These are phyloP conservation scores for Seiridium cupressi DNA, from an alignment of 2,329 filamentous ascomycete genomes.

Conservation along the genomic window DNA sequence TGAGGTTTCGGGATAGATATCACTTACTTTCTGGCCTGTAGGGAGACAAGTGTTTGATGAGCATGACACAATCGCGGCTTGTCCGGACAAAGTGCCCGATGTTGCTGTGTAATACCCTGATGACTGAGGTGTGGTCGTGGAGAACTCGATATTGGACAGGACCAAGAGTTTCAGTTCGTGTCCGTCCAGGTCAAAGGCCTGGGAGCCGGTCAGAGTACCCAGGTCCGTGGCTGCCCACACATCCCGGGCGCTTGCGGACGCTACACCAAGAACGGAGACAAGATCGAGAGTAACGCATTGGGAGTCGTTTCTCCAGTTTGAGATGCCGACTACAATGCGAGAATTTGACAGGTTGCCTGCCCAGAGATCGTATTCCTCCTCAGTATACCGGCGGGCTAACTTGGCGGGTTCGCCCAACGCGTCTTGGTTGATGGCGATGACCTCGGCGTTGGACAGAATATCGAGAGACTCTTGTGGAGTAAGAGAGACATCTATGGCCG, in stretches of 20 bases:
- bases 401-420: conserved; percentile 47
- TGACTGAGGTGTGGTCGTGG: conserved; percentile 12
- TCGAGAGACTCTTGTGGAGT: conserved; percentile 38
- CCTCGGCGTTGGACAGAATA: conserved; percentile 48
- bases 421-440: conserved; percentile 59
- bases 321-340: conserved; percentile 41
- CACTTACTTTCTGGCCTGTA: conserved; percentile 38
- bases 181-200: conserved; percentile 29
- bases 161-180: conserved; percentile 40
- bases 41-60: conserved; percentile 38
- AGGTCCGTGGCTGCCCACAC: conserved; percentile 37
- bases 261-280: conserved; percentile 35
- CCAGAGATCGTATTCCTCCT: conserved; percentile 51
- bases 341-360: conserved; percentile 42
- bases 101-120: conserved; percentile 39
- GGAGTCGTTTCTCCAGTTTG: conserved; percentile 47
- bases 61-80: conserved; percentile 33
- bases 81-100: conserved; percentile 33
- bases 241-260: conserved; percentile 35
- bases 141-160: conserved; percentile 29
- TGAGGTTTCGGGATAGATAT: conserved; percentile 26
- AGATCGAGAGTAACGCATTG: conserved; percentile 41
- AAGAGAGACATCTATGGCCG: conserved; percentile 34
- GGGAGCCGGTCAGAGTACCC: conserved; percentile 28
- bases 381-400: conserved; percentile 45